Base-by-base conservation (phyloP, 257 asterid genomes). In the Asclepias syriaca region DNA sequence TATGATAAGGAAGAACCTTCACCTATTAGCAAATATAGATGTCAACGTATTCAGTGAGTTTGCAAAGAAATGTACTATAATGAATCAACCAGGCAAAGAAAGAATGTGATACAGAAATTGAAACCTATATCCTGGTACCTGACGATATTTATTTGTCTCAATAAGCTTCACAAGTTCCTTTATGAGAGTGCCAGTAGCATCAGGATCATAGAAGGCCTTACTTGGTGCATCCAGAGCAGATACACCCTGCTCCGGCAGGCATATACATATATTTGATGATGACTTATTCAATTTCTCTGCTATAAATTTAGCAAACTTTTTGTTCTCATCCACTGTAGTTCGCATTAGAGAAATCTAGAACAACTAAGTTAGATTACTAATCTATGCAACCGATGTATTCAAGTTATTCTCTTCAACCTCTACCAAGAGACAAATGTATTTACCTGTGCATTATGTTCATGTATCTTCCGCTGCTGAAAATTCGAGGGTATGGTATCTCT, bases 211-310 rank as follows among this genome's bases (percentile, higher is more conserved):
- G 77, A 94, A 94, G 14, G 89, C 84, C 86, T 80, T 87, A n/a
- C 88, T 91, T 16, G 88, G 93, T 69, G 96, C 91, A 88, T 94
- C 99, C 83, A 94, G 77, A 43, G 97, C 95, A 77, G 99, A 94
- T 66, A 91, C 79, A 69, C 99, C 99, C 70, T 77, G 79, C 83
- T 86, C 90, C 64, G 99, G 97, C 74, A 94, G 82, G 90, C 97
- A 94, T 79, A 94, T 78, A 58, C 87, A 43, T 68, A 94, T 77
- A 74, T 82, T 85, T 61, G 97, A 94, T 46, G 90, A 83, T 68
- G 93, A 84, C 79, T 81, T 91, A 76, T 87, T 89, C 81, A 89
- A 78, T 85, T 89, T 94, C 73, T 89, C 87, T 54, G 97, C 90
- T 68, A 94, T 88, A 86, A 94, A 94, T 77, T 86, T 87, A 64